Evolutionary conservation across 176 grass and related monocot species (phyloP).

Genomic region (Rhynchospora tenuis): DNA sequence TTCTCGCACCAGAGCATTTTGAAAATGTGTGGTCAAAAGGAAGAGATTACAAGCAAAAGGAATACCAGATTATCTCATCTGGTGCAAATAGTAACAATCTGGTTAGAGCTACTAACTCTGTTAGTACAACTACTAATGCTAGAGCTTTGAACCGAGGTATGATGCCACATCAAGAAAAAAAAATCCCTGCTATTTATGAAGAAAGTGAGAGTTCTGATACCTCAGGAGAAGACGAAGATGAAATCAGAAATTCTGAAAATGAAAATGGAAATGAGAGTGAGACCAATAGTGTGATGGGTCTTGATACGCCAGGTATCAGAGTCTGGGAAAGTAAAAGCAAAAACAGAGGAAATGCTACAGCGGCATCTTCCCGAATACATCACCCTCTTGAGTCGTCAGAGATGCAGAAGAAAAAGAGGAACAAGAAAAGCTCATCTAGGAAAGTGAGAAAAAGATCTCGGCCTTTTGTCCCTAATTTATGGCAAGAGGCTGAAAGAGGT

Average conservation of each 20-base stretch:
- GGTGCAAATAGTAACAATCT: background rate
- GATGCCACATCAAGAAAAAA: conserved; percentile 33
- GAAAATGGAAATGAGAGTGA: conserved; percentile 33
- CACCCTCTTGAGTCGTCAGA: conserved; percentile 87
- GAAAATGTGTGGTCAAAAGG: conserved; percentile 97
- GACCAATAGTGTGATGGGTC: conserved; percentile 67
- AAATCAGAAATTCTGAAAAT: background rate
- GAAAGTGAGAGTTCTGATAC: conserved; percentile 67
- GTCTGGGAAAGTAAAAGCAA: conserved; percentile 99
- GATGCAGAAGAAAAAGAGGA: conserved; percentile 52
- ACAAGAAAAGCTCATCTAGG: conserved; percentile 41
- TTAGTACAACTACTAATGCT: background rate
- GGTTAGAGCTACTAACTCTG: background rate
- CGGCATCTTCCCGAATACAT: conserved; percentile 58
- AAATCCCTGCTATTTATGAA: conserved; percentile 38
- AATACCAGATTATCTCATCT: conserved; percentile 27
- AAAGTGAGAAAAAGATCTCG: conserved; percentile 74
- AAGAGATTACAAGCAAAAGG: conserved; percentile 71
- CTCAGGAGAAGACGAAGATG: conserved; percentile 46
- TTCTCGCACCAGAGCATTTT: conserved; percentile 80
- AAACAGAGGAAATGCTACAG: conserved; percentile 34
- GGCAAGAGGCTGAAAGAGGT: conserved; percentile 63
- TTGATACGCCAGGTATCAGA: conserved; percentile 92
- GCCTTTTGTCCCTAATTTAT: conserved; percentile 48
- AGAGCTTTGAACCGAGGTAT: conserved; percentile 8